These are phyloP conservation scores for Euphorbia pulcherrima DNA, from an alignment of 345 rosid genomes.

Conservation along the genomic window DNA sequence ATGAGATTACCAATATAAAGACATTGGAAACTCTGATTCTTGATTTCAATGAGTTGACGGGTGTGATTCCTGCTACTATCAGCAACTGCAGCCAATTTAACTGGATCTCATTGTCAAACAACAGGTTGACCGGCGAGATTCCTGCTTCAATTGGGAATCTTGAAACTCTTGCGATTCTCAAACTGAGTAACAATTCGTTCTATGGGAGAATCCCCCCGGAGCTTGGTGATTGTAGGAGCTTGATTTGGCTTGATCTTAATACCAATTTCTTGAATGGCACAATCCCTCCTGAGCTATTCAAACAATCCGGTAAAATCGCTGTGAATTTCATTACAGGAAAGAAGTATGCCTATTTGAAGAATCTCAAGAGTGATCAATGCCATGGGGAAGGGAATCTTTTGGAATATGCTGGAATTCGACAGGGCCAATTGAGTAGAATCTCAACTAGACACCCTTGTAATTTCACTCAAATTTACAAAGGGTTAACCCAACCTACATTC, in stretches of 20 bases:
- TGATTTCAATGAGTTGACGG: slow-evolving; percentile 80
- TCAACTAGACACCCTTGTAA: slow-evolving; percentile 79
- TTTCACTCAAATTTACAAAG: slow-evolving; percentile 65
- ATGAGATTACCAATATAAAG: slow-evolving; percentile 48
- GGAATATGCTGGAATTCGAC: slow-evolving; percentile 78
- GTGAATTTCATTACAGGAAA: slow-evolving; percentile 75
- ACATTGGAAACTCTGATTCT: slow-evolving; percentile 72
- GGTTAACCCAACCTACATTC: slow-evolving; percentile 72
- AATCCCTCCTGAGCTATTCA: slow-evolving; percentile 75
- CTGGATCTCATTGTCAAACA: slow-evolving; percentile 92
- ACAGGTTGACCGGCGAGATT: slow-evolving; percentile 66
- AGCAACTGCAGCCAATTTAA: slow-evolving; percentile 72
- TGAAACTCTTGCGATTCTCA: slow-evolving; percentile 72
- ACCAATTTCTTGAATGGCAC: slow-evolving; percentile 62
- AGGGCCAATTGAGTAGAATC: slow-evolving; percentile 49
- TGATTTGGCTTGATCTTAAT: slow-evolving; percentile 93
- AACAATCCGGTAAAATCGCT: slow-evolving; percentile 76
- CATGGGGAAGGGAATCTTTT: slow-evolving; percentile 93
- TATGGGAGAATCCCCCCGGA: slow-evolving; percentile 72
- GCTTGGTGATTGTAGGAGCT: slow-evolving; percentile 84
- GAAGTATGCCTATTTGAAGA: slow-evolving; percentile 70
- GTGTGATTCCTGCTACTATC: slow-evolving; percentile 61
- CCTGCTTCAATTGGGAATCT: slow-evolving; percentile 75
- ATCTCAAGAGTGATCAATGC: slow-evolving; percentile 72
- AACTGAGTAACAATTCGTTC: slow-evolving; percentile 85